Evolutionary conservation across 257 asterid genomes (phyloP), one percentile per base, ranked within the genome.

Genomic region (Dorcoceras hygrometricum): DNA sequence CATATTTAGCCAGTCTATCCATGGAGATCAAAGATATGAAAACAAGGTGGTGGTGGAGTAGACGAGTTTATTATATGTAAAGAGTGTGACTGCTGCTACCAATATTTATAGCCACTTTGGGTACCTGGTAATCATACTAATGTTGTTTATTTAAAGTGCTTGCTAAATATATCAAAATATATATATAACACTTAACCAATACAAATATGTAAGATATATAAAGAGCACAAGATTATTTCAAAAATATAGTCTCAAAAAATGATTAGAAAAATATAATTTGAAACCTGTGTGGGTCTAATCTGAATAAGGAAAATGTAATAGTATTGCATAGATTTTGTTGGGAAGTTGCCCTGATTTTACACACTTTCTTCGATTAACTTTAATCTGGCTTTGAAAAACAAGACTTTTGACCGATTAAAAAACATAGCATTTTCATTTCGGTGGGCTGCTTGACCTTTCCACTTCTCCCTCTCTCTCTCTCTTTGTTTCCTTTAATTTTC

Each of bases 401-500:
- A n/a, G 57, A 64, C 79, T 76, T 76, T 83, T 75, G 89, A 85
- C 88, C 72, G 62, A 19, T 22, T 57, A 25, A 12, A 62, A 25
- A 51, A 6, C 43, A 20, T 9, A 19, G 54, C 24, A 39, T 81
- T 74, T 82, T 77, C 78, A 81, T 48, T 83, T 18, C 62, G 78
- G 28, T 75, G 79, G 81, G 87, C 89, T 81, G 89, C 89, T 82
- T 83, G 89, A 83, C 89, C 77, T 61, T 77, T 36, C 84, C 86
- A 80, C 79, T 75, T 63, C 20, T 12, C 31, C 56, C 25, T 43
- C 5, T 12, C 27, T 56, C 53, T 55, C 3, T 34, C 24, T 9
- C 1, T 5, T 20, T 14, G 23, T 11, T 29, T 54, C 19, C 3
- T 64, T 57, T 32, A 5, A 28, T 28, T 2, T 18, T 48, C 2